phyloP scores from a whole-genome alignment of 768 basidiomycete species.

The Suillus placidus region DNA sequence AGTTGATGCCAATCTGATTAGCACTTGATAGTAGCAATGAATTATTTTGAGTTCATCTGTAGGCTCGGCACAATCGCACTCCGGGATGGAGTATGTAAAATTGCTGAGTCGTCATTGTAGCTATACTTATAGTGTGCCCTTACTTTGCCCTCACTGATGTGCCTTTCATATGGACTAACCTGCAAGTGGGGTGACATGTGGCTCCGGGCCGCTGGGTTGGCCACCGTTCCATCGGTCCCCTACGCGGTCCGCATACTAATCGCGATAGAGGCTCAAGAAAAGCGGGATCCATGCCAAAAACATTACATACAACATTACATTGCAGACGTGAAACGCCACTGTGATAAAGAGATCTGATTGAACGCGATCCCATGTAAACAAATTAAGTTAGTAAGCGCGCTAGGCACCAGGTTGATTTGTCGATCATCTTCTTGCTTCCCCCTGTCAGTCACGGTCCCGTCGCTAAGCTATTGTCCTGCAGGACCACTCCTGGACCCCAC shows the following conservation, averaged over 20 bases:
- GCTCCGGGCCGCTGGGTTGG: neutral
- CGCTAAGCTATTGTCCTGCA: constrained; percentile 9
- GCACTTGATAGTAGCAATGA: neutral
- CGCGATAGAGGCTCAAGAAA: neutral
- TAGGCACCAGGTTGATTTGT: constrained; percentile 3
- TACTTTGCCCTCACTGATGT: neutral
- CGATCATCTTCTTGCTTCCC: neutral
- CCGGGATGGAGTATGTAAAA: neutral
- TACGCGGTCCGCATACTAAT: neutral
- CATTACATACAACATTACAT: neutral
- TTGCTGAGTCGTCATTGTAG: neutral
- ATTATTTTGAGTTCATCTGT: neutral
- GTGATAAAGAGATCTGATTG: neutral
- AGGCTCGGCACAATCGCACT: neutral
- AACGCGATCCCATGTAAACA: neutral
- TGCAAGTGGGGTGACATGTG: neutral
- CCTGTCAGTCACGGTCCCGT: constrained; percentile 3
- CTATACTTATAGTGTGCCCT: neutral
- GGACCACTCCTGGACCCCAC: neutral
- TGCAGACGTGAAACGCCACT: neutral
- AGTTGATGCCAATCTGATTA: neutral
- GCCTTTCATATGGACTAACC: neutral
- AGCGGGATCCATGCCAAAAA: neutral
- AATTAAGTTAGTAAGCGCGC: neutral
- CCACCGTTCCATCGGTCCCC: neutral